Evolutionary conservation across 352 stramenopile species (phyloP).

Genomic region (Phytophthora pseudosyringae): DNA sequence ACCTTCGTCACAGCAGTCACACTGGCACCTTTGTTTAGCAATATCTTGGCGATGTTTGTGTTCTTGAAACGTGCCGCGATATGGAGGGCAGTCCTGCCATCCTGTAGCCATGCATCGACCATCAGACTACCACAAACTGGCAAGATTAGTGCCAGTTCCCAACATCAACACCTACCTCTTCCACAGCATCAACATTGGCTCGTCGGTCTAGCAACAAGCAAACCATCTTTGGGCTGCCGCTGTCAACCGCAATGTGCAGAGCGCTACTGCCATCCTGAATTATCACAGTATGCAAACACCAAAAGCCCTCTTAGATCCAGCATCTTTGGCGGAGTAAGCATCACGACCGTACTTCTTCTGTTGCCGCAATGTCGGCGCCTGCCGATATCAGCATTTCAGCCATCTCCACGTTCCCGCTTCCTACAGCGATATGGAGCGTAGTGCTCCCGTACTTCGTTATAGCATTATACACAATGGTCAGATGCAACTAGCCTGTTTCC

Average conservation of each 20-base stretch:
- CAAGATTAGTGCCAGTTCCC: too few species aligned
- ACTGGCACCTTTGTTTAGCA: too few species aligned
- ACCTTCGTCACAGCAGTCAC: background rate
- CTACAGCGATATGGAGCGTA: conserved; percentile 70
- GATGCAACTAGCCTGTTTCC: background rate
- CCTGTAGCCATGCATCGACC: too few species aligned
- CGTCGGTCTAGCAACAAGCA: background rate
- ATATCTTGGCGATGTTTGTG: too few species aligned
- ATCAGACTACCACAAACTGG: too few species aligned
- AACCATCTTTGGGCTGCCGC: conserved; percentile 1
- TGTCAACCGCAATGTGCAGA: conserved; percentile 7
- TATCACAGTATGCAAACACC: too few species aligned
- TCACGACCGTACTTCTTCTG: background rate
- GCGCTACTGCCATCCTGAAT: conserved; percentile 2
- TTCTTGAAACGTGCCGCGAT: too few species aligned
- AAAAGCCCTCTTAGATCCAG: too few species aligned
- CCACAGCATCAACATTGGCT: background rate
- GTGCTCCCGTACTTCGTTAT: conserved; percentile 64
- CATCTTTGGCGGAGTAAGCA: too few species aligned
- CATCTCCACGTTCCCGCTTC: conserved; percentile 62
- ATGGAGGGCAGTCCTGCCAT: too few species aligned
- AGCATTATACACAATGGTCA: background rate
- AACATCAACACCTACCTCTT: too few species aligned
- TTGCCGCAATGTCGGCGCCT: conserved; percentile 59
- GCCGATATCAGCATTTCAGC: conserved; percentile 63